Base-by-base conservation (phyloP, 202 grass and related monocot genomes). In the Sporobolus alterniflorus region DNA sequence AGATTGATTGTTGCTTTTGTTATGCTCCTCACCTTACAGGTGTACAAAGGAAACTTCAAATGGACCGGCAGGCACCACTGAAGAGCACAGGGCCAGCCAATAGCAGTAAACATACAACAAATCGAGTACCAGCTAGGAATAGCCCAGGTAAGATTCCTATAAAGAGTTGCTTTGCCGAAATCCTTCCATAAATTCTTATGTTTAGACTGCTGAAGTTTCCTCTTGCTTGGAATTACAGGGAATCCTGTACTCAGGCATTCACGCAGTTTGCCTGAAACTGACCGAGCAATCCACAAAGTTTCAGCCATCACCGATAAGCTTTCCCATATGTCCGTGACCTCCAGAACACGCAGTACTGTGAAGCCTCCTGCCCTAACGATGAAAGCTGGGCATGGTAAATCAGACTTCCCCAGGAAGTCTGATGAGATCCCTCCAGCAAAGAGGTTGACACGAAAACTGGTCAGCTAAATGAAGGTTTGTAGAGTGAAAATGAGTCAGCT, bases 21-120 rank as follows among this genome's bases (percentile, higher is more conserved):
- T 82, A 55, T 67, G 6, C 20, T 62, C 78, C 17, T 67, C 20
- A 71, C 75, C n/a, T 71, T 77, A 29, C 75, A 98, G 96, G 89
- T 75, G 93, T 90, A 32, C 96, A 95, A 85, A 89, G 96, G 82
- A 98, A 98, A 89, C 89, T 98, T 82, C 83, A 94, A 59, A 79
- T 98, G 82, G 96, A 96, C 67, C 91, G 87, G n/a, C 96, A 89
- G 87, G 77, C 65, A 66, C 57, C 87, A 26, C 88, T 82, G 31
- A 98, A 95, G 81, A 90, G 30, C 76, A 85, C 73, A 59, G 89
- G 82, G 56, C 22, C 91, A 51, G 80, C 80, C 2, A 90, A 95
- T 67, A 95, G 70, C 78, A 88, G 55, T 42, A 96, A 89, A 87
- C 69, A 81, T 69, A 82, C 79, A 77, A 90, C 33, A 15, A 86